Evolutionary conservation across 139 green algal genomes (phyloP).

Genomic region (Coelastrella sp.): DNA sequence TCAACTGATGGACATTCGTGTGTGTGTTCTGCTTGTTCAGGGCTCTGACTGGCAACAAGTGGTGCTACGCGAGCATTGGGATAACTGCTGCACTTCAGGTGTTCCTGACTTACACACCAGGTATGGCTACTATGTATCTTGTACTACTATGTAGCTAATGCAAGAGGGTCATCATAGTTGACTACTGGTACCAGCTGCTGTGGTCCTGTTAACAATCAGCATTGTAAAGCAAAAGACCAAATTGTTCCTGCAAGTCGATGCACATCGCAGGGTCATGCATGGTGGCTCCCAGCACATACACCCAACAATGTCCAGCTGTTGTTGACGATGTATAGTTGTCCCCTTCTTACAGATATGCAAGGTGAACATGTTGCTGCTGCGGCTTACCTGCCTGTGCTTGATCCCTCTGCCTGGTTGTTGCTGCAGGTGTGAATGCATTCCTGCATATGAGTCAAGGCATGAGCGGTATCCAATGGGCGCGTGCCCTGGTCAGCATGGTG

Average conservation of each 20-base stretch:
- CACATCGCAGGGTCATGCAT: too few relatives aligned
- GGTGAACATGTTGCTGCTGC: too few relatives aligned
- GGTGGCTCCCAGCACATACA: too few relatives aligned
- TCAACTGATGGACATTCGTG: too few relatives aligned
- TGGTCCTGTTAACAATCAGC: neutral
- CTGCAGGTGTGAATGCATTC: conserved; percentile 34
- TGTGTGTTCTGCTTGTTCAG: neutral
- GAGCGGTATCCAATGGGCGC: conserved; percentile 36
- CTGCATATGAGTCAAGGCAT: conserved; percentile 43
- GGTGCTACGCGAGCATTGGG: conserved; percentile 22
- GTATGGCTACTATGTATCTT: neutral
- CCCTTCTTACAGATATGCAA: too few relatives aligned
- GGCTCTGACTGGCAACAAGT: conserved; percentile 24
- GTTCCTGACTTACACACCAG: conserved; percentile 44
- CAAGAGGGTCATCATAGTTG: too few relatives aligned
- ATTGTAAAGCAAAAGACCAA: neutral
- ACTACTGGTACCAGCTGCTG: too few relatives aligned
- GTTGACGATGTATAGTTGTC: neutral
- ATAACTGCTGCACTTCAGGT: conserved; percentile 45
- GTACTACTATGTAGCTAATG: too few relatives aligned
- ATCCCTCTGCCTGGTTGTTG: too few relatives aligned
- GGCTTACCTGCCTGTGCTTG: too few relatives aligned
- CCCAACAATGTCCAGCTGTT: neutral
- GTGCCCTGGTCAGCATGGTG: conserved; percentile 37
- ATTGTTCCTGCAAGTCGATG: too few relatives aligned